Conservation (phyloP, 2,329 filamentous ascomycete species). For the Fusarium camptoceras region DNA sequence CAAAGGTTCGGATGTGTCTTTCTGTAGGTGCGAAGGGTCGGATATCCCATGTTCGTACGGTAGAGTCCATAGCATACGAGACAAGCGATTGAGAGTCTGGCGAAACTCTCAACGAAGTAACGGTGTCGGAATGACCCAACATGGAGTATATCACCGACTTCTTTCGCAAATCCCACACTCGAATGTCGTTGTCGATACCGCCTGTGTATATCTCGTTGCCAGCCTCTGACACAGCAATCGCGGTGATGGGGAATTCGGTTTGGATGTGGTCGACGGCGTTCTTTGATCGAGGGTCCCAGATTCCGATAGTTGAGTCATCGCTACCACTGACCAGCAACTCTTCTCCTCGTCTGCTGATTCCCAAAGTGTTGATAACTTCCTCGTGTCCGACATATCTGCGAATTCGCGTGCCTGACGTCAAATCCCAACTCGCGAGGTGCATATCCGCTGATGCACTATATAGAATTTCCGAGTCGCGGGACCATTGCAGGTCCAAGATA, state of each 20-base stretch:
- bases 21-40: conserved; percentile 92
- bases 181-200: conserved; percentile 96
- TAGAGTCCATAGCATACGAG: conserved; percentile 94
- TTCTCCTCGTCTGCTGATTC: conserved; percentile 89
- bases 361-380: conserved; percentile 93
- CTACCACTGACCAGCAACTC: conserved; percentile 91
- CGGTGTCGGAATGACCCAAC: conserved; percentile 88
- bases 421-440: conserved; percentile 93
- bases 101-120: conserved; percentile 91
- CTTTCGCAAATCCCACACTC: conserved; percentile 96
- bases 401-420: conserved; percentile 92
- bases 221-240: conserved; percentile 89
- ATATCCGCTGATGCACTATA: conserved; percentile 95
- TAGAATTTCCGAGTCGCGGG: conserved; percentile 88
- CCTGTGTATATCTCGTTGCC: conserved; percentile 96
- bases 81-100: conserved; percentile 91
- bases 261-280: conserved; percentile 88
- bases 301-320: conserved; percentile 92
- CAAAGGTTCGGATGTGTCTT: conserved; percentile 86
- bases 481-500: conserved; percentile 94
- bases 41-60: conserved; percentile 95
- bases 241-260: conserved; percentile 92
- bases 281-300: conserved; percentile 96
- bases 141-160: conserved; percentile 89
- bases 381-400: conserved; percentile 93